Percentiles rank a stretch among this genome's conserved stretches.
These are phyloP conservation scores for Tricholoma furcatifolium DNA, from an alignment of 768 basidiomycete species.

Conservation along the genomic window DNA sequence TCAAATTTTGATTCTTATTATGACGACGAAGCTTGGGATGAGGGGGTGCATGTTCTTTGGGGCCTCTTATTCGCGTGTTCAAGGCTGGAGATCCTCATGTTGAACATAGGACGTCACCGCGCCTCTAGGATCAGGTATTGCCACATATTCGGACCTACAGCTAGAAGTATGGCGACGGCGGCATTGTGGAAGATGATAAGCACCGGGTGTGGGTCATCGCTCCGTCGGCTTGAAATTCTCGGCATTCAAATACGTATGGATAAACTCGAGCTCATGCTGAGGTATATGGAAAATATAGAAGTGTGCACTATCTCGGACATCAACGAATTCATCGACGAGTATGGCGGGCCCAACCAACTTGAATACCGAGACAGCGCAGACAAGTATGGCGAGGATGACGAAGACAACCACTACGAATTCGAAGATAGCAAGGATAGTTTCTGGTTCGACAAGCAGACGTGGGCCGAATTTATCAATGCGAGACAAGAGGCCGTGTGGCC, in stretches of 20 bases:
- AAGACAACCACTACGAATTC: neutral
- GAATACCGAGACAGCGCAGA: neutral
- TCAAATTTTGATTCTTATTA: neutral
- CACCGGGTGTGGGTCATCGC: neutral
- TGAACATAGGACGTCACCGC: neutral
- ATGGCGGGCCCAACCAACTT: neutral
- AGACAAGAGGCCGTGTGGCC: neutral
- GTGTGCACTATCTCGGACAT: neutral
- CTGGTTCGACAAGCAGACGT: neutral
- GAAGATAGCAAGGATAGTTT: neutral
- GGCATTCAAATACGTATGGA: neutral
- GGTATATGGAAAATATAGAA: neutral
- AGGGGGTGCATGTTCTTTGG: neutral
- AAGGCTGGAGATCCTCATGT: neutral
- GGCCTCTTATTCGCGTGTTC: neutral
- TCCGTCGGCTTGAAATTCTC: neutral
- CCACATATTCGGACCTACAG: neutral
- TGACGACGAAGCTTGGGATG: neutral
- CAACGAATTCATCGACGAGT: neutral
- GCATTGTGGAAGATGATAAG: neutral
- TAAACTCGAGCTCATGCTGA: neutral
- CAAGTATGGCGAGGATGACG: neutral
- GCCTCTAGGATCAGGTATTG: neutral
- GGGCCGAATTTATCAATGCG: neutral
- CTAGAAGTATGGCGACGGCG: neutral